Evolutionary conservation across 1,284 basidiomycete genomes (phyloP), one percentile per base, ranked within the genome.

Genomic region (Cutaneotrichosporon dermatis): DNA sequence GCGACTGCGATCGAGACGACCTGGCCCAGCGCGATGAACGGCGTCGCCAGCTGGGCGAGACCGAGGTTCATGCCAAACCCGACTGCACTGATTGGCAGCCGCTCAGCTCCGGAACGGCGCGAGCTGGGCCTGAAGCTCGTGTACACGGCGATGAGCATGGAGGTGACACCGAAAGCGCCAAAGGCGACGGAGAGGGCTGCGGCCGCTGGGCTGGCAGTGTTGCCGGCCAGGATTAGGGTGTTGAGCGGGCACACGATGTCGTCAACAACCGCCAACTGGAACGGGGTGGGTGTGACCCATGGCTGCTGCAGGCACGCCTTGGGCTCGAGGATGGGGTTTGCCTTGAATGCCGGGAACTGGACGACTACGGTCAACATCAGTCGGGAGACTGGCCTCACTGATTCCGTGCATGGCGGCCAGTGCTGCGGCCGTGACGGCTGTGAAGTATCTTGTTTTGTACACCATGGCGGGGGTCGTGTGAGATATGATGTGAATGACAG

Each of bases 41-140:
- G 4, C 1, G 55, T 59, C 4, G 55, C 37, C 13, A 62, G 52
- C 58, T 59, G 61, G 34, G 61, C 61, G n/a, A 51, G 11, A 34
- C 58, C 58, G 16, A 57, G 52, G 13, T 48, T 55, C 61, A 63
- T 62, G 34, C 60, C 60, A n/a, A 62, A 62, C 13, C 60, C 60
- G 15, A 50, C 54, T 35, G 45, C 54, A 45, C 42, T 58, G 35
- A 57, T 57, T 5, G 43, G 34, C 9, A 48, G 57, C 36, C 52
- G 52, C 36, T 43, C 41, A 10, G 10, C 9, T 4, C 54, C 57
- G 2, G 53, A 53, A 8, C 58, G 58, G 2, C 58, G 55, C n/a
- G 51, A 51, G 33, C 49, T 49, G 1, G 61, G 61, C n/a, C 61
- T 48, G 61, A 60, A 63, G 8, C 49, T 12, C 55, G 60, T 58